Evolutionary conservation across 1,284 basidiomycete genomes (phyloP).

Genomic region (Inonotus obliquus): DNA sequence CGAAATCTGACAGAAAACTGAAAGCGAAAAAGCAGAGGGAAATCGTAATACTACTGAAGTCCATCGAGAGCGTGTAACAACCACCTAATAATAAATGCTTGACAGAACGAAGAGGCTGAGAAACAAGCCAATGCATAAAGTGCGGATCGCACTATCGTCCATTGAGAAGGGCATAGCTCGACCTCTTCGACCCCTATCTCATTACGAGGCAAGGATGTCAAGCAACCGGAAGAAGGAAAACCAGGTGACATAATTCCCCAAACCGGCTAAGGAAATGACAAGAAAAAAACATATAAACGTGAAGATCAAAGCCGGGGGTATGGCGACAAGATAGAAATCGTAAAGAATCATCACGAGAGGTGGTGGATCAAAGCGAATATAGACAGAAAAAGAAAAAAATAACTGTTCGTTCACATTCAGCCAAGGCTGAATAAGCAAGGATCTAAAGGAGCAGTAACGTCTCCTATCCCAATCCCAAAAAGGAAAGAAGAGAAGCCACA

Average conservation of each 20-base stretch:
- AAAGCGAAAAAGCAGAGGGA: neutral
- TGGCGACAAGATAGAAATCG: neutral
- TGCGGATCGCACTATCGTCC: neutral
- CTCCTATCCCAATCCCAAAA: constrained; percentile 3
- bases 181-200: neutral
- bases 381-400: neutral
- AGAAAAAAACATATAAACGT: neutral
- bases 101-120: constrained; percentile 5
- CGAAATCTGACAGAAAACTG: neutral
- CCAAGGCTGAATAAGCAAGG: neutral
- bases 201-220: neutral
- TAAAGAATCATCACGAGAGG: neutral
- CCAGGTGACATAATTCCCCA: neutral
- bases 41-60: neutral
- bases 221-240: neutral
- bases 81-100: neutral
- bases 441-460: neutral
- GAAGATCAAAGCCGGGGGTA: neutral
- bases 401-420: neutral
- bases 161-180: constrained; percentile 9
- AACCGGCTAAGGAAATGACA: neutral
- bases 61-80: neutral
- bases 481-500: neutral
- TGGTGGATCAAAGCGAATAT: neutral
- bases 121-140: neutral